A percentile compares a stretch with the other conserved stretches of the same genome.
These are phyloP conservation scores for Aspergillus felis DNA, from an alignment of 2,329 filamentous ascomycete species.

Conservation along the genomic window DNA sequence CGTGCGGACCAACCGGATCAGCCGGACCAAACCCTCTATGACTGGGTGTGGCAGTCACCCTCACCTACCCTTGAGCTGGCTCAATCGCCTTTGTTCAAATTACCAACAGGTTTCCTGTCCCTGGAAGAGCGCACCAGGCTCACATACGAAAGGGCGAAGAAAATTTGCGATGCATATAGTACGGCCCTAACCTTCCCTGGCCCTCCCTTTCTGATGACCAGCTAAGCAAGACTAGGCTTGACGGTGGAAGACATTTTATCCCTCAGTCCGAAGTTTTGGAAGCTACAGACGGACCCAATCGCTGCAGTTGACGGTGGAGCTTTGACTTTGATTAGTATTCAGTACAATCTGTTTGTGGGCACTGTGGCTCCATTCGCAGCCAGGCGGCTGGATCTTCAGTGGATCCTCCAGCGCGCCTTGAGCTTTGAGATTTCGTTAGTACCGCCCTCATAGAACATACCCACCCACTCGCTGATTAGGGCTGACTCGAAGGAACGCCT, in stretches of 20 bases:
- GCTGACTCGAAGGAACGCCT: not conserved
- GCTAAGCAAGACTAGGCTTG: not conserved
- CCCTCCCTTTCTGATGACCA: no score
- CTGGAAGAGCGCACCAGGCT: no score
- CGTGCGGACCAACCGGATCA: no score
- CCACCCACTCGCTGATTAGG: not conserved
- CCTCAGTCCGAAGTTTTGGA: conserved; percentile 16
- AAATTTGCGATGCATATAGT: no score
- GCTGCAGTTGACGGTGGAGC: conserved; percentile 3
- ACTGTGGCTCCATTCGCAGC: conserved; percentile 7
- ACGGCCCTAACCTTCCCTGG: no score
- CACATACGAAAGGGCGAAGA: no score
- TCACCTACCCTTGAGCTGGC: no score
- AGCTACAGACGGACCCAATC: conserved; percentile 6
- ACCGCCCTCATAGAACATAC: not conserved
- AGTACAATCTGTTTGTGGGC: conserved; percentile 10
- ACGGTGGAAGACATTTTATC: not conserved
- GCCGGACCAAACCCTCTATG: no score
- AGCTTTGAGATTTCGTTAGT: not conserved
- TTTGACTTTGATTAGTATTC: conserved; percentile 4
- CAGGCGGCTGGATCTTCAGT: no score
- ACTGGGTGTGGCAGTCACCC: no score
- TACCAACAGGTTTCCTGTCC: no score
- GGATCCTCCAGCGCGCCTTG: not conserved
- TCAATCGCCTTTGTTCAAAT: no score